Evolutionary conservation across 768 basidiomycete species (phyloP).

Genomic region (Boletus huronensis): DNA sequence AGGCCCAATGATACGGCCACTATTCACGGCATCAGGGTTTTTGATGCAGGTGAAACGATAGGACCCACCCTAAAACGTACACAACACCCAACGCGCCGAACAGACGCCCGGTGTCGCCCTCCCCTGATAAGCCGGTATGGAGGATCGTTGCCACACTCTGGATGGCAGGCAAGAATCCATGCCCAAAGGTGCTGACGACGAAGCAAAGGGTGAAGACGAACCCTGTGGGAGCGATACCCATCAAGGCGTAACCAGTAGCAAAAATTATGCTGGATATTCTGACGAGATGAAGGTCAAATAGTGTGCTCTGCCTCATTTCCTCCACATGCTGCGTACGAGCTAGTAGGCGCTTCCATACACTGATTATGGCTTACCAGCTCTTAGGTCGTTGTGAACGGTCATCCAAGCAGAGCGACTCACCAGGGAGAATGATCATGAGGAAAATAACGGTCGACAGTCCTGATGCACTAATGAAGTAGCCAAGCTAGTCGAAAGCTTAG

Average conservation of each 20-base stretch:
- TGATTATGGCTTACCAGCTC: not conserved
- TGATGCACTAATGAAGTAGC: slow-evolving; percentile 2
- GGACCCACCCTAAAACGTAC: slow-evolving; percentile 3
- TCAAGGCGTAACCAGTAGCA: not conserved
- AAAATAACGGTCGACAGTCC: slow-evolving; percentile 2
- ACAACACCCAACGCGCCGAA: slow-evolving; percentile 3
- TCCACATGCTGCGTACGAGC: not conserved
- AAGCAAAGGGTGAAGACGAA: not conserved
- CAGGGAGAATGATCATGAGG: not conserved
- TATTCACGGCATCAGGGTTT: not conserved
- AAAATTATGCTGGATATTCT: not conserved
- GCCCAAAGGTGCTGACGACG: not conserved
- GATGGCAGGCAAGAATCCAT: not conserved
- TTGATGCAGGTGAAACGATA: not conserved
- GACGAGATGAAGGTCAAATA: not conserved
- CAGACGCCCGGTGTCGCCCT: not conserved
- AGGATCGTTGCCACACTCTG: slow-evolving; percentile 1
- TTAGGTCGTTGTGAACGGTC: not conserved
- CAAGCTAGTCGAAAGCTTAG: not conserved
- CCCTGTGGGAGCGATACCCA: not conserved
- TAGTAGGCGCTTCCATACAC: not conserved
- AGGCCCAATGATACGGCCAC: not conserved
- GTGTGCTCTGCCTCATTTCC: not conserved
- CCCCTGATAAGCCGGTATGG: not conserved
- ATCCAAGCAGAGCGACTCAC: not conserved